Evolutionary conservation across 2,329 filamentous ascomycete species (phyloP), one percentile per base, ranked within the genome.

Genomic region (Penicillium sp.): DNA sequence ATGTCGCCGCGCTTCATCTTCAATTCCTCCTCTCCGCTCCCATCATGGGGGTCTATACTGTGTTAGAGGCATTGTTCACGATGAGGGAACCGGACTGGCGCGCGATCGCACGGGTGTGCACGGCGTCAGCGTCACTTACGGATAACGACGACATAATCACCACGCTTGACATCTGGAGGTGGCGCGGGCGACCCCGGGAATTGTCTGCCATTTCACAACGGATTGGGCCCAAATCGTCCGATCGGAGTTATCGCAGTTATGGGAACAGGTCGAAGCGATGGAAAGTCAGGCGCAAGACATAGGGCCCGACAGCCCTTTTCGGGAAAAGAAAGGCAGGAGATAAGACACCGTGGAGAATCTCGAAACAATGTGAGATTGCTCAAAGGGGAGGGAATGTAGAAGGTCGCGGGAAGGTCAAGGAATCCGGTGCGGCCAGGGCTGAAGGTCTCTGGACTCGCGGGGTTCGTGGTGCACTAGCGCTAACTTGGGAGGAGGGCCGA

Each of bases 11-110:
- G 94, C 45, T 81, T 76, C 56, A 98, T 77, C 59, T 82, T 94
- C 63, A 98, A 77, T 76, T 98, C 93, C 71, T 98, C 93, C 47
- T 87, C 86, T 69, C 89, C 94, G 57, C 93, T 84, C 47, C 91
- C 90, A 58, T 84, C 76, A 68, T 98, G 97, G 71, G 96, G 89
- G 72, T 98, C 89, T 95, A 56, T n/a, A 36, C 41, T 46, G 37
- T 40, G 42, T 47, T 47, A 49, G 37, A 40, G 45, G 44, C 53
- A 50, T 47, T 44, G 34, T 42, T 44, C 42, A 26, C 31, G 35
- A 13, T 29, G 28, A 26, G 46, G 42, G 32, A 40, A 40, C 32
- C 37, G 44, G 29, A 32, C 3, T 18, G 16, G 31, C 24, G 42
- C 22, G 44, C 14, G 42, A 49, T 35, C 42, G 31, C 31, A 16